Evolutionary conservation across 2,329 filamentous ascomycete genomes (phyloP), one percentile per base, ranked within the genome.

Genomic region (Hypoxylon sp.): DNA sequence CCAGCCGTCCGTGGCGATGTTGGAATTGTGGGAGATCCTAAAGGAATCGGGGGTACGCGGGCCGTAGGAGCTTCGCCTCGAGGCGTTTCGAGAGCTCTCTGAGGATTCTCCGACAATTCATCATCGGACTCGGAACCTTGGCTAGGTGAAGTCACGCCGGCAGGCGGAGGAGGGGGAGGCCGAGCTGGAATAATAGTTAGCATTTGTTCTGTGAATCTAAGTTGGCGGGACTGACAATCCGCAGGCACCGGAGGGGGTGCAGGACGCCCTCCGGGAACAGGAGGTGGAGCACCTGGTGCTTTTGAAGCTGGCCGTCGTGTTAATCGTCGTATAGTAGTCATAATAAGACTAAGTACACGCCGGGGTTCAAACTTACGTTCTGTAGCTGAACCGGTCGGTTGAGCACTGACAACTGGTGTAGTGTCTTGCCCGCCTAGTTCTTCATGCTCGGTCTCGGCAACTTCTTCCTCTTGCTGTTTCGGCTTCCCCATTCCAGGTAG

Each of bases 71-170:
- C 79, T 56, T 81, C 79, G 17, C 76, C 77, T 42, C 77, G 77
- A 31, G 81, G 77, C 21, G 80, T 81, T 37, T 83, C 80, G 19
- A 85, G 58, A 75, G 80, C 73, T 71, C 85, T 79, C 55, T 83
- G 80, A 74, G 85, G 76, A 75, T 80, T 80, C 58, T 84, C 83
- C 8, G 92, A 93, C 74, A 94, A 82, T 79, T 98, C 95, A 78
- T 98, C 94, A 74, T 97, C 94, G 47, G 94, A 96, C 77, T 92
- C 93, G 1, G 93, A 97, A 31, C 93, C 94, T 67, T 91, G 87
- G 64, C 90, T 93, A 50, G 89, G 90, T 44, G 92, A 92, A 52
- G 86, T 84, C 15, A 87, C 77, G 47, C 83, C 82, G 37, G 85
- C 81, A 42, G 87, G 82, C 55, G 87, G 84, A 44, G 83, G 83